Base-by-base conservation (phyloP, 2,329 filamentous ascomycete genomes). In the Xylaria sp. region DNA sequence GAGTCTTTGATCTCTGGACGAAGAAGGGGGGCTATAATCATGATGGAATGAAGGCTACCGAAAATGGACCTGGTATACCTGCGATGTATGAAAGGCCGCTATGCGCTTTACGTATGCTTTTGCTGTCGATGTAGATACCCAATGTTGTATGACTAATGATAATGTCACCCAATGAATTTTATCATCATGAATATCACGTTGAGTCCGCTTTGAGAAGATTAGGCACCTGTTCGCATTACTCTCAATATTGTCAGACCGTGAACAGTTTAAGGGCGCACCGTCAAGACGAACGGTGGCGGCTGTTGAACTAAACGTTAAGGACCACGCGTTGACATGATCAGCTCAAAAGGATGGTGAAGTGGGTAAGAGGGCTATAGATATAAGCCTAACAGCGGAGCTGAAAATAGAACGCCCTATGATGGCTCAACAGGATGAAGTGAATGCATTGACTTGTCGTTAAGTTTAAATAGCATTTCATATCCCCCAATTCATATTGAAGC, bases 71-170 rank as follows among this genome's bases (percentile, higher is more conserved):
- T 36, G 43, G 41, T 54, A 57, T 55, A 28, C 13, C 48, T 52
- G 28, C 31, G 49, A 72, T 62, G 70, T 68, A 69, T 71, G 65
- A 65, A 70, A 60, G n/a, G 57, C 51, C 58, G 49, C 61, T 52
- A 46, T 58, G 39, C 39, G 64, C 66, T 61, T 43, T 41, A 63
- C 60, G 52, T 62, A 54, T 71, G 52, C 62, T 64, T 68, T 67
- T 63, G 58, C 60, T 61, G 69, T 67, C 64, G 43, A 70, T 72
- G 67, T 72, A 73, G 71, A 72, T 71, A 72, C 71, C 69, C 69
- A 69, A 71, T 63, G 59, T 72, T 69, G 68, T 69, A 72, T 68
- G 71, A 73, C 66, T 76, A 75, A 76, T 76, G 71, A 73, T 76
- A 75, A 77, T 75, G 74, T 68, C 66, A 67, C 57, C 52, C 49